These are phyloP conservation scores for Phlyctochytrium planicorne DNA, from an alignment of 192 early-diverging fungal genomes.

Conservation along the genomic window DNA sequence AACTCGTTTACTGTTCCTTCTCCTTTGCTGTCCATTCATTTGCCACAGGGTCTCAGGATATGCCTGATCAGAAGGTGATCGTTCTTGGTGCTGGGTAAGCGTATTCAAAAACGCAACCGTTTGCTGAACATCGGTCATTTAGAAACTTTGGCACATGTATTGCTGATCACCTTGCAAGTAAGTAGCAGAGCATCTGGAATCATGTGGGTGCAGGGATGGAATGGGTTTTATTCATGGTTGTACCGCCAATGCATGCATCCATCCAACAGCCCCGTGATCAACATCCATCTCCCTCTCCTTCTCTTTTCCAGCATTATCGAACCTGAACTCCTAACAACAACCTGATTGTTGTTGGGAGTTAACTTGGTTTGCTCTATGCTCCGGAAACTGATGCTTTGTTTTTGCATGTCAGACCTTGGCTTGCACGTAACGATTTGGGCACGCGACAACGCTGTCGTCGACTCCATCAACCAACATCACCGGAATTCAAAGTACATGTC, in stretches of 20 bases:
- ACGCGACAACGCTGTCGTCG: conserved; percentile 36
- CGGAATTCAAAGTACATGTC: conserved; percentile 46
- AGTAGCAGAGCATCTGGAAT: no score
- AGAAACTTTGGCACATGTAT: conserved; percentile 58
- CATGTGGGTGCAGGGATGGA: no score
- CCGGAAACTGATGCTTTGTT: not conserved
- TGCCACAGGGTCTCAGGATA: no score
- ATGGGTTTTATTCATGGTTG: no score
- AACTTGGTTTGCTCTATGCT: conserved; percentile 6
- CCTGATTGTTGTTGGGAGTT: conserved; percentile 4
- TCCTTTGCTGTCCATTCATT: no score
- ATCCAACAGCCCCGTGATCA: no score
- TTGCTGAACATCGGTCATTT: no score
- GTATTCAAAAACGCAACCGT: no score
- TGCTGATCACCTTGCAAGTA: conserved; percentile 50
- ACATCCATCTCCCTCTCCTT: no score
- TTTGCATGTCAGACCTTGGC: conserved; percentile 16
- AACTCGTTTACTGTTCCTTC: no score
- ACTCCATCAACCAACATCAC: conserved; percentile 39
- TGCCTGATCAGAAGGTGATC: conserved; percentile 27
- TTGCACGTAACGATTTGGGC: conserved; percentile 43
- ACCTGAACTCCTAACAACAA: not conserved
- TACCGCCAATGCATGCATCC: no score
- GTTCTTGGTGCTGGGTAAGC: conserved; percentile 31
- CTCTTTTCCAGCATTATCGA: not conserved